A percentile compares a stretch with the other conserved stretches of the same genome.
These are phyloP conservation scores for Eucalyptus microcorys DNA, from an alignment of 345 rosid species.

Conservation along the genomic window DNA sequence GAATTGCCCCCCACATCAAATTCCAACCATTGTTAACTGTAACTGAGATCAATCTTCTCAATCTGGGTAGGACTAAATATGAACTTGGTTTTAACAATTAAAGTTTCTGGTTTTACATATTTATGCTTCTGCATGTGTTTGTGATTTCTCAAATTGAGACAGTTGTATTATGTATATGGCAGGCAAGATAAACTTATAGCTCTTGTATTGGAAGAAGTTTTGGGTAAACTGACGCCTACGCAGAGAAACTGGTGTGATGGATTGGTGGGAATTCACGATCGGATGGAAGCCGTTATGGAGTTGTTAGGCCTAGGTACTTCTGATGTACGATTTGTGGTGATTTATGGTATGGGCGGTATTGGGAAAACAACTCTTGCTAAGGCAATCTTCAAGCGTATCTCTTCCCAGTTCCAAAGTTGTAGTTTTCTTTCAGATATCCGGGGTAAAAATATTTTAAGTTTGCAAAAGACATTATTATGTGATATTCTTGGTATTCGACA, in stretches of 20 bases:
- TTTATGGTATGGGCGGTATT: background rate
- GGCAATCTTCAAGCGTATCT: background rate
- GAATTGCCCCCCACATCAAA: background rate
- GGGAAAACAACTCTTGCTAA: background rate
- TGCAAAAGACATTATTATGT: background rate
- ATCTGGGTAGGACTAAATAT: too few species aligned
- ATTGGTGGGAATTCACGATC: too few species aligned
- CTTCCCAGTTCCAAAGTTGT: background rate
- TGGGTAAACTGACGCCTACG: fast-evolving
- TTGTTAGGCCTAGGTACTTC: too few species aligned
- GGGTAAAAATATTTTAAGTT: background rate
- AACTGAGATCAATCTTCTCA: background rate
- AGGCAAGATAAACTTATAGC: too few species aligned
- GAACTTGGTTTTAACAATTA: too few species aligned
- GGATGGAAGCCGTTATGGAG: too few species aligned
- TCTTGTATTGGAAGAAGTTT: too few species aligned
- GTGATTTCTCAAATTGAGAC: fast-evolving
- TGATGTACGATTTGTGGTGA: too few species aligned
- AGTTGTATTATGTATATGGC: too few species aligned
- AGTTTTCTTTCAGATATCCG: background rate
- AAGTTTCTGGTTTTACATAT: too few species aligned
- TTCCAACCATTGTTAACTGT: background rate
- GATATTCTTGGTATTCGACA: background rate
- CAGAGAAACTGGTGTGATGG: too few species aligned
- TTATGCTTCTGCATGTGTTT: too few species aligned